Percentiles rank a stretch among this genome's conserved stretches.
Conservation (phyloP, 2,329 filamentous ascomycete genomes). For the Epichloe uncinata region DNA sequence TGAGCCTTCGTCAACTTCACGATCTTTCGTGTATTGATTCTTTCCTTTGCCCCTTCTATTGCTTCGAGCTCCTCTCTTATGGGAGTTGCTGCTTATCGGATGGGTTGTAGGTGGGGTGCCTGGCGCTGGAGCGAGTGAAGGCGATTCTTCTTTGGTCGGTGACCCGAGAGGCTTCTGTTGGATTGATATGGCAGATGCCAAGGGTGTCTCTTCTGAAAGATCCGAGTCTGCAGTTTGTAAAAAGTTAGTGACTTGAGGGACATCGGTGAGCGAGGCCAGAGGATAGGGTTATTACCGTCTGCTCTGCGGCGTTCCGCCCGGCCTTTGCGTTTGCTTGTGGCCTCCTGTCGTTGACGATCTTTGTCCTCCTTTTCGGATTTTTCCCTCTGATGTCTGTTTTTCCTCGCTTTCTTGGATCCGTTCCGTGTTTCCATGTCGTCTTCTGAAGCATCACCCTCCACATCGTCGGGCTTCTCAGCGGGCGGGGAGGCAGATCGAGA, state of each 20-base stretch:
- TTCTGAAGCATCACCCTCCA: conserved; percentile 52
- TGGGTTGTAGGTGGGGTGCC: conserved; percentile 32
- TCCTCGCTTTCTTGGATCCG: conserved; percentile 47
- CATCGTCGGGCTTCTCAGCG: conserved; percentile 30
- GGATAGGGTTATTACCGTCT: conserved; percentile 47
- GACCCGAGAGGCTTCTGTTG: conserved; percentile 19
- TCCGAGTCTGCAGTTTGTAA: conserved; percentile 46
- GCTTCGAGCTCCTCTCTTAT: conserved; percentile 47
- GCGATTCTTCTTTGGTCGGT: conserved; percentile 17
- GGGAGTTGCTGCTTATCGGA: conserved; percentile 30
- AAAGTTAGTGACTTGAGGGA: background rate
- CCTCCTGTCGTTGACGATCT: conserved; percentile 60
- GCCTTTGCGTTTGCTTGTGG: conserved; percentile 67
- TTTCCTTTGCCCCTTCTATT: conserved; percentile 57
- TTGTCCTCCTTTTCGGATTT: conserved; percentile 59
- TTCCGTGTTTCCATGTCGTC: conserved; percentile 46
- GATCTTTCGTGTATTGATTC: conserved; percentile 73
- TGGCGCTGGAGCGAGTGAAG: conserved; percentile 17
- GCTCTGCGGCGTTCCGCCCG: conserved; percentile 67
- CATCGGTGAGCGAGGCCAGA: background rate
- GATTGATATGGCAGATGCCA: conserved; percentile 25
- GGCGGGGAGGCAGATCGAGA: conserved; percentile 57
- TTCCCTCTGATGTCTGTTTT: conserved; percentile 46
- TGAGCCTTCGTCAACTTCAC: conserved; percentile 46
- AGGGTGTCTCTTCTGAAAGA: conserved; percentile 51